Evolutionary conservation across 2,329 filamentous ascomycete species (phyloP).

Genomic region (Daldinia eschscholtzii): DNA sequence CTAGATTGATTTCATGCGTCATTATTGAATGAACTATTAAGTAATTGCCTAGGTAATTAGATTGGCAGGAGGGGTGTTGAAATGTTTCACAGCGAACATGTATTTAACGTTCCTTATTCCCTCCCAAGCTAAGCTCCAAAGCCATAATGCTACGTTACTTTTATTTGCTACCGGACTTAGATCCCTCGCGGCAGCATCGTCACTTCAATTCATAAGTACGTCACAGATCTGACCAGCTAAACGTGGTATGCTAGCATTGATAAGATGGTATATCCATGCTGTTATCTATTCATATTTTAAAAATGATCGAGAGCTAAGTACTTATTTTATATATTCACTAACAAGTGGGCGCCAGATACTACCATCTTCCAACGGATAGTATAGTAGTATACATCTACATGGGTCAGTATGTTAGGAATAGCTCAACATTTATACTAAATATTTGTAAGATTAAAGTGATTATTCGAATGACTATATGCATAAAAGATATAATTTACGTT

Average conservation of each 20-base stretch:
- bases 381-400: too few relatives aligned
- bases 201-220: neutral
- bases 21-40: neutral
- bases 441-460: too few relatives aligned
- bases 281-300: neutral
- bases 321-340: neutral
- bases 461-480: too few relatives aligned
- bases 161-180: neutral
- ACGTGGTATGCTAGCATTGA: neutral
- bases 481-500: too few relatives aligned
- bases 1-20: conserved; percentile 1
- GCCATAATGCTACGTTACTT: conserved; percentile 9
- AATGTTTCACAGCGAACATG: neutral
- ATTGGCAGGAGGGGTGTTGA: neutral
- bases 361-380: too few relatives aligned
- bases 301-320: neutral
- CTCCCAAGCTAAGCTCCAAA: neutral
- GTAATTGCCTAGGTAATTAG: neutral
- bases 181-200: neutral
- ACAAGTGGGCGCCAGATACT: neutral
- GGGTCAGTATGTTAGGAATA: too few relatives aligned
- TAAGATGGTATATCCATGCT: neutral
- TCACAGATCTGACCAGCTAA: neutral
- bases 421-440: too few relatives aligned
- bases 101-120: conserved; percentile 9